Evolutionary conservation across 139 green algal genomes (phyloP).

Genomic region (Chlorella sorokiniana): DNA sequence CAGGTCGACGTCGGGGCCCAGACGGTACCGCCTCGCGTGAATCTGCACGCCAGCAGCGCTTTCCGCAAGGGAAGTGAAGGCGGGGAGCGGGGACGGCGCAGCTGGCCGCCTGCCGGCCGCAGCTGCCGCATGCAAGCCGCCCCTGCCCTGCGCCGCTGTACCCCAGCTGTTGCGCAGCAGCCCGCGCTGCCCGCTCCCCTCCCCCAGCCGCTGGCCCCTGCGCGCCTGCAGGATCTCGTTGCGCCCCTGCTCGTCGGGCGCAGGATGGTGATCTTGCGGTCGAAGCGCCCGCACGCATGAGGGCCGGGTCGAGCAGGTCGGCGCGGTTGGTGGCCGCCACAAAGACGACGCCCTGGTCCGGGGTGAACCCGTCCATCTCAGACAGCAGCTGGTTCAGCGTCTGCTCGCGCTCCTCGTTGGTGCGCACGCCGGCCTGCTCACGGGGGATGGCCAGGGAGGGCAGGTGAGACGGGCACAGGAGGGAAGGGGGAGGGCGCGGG

Average conservation of each 20-base stretch:
- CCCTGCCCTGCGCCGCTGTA: not conserved
- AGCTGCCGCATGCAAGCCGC: too few relatives aligned
- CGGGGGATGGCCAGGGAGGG: not conserved
- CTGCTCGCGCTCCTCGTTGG: constrained; percentile 84
- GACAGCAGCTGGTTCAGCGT: constrained; percentile 98
- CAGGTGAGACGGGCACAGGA: not conserved
- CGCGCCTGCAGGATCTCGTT: constrained; percentile 79
- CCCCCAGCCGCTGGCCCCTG: not conserved
- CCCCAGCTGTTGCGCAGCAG: not conserved
- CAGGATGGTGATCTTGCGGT: constrained; percentile 86
- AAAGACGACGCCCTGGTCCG: constrained; percentile 94
- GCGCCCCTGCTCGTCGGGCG: constrained; percentile 73
- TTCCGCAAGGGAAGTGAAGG: not conserved
- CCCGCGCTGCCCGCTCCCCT: not conserved
- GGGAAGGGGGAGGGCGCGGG: not conserved
- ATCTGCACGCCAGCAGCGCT: not conserved
- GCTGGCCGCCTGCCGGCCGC: too few relatives aligned
- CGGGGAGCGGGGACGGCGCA: not conserved
- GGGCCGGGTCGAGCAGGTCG: constrained; percentile 76
- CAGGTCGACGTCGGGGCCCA: constrained; percentile 85
- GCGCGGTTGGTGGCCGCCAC: constrained; percentile 92
- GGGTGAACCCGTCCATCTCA: constrained; percentile 98
- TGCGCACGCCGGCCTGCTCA: constrained; percentile 47
- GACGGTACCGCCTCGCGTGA: constrained; percentile 61
- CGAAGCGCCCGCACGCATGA: constrained; percentile 92